These are phyloP conservation scores for Hyaloscypha finlandica DNA, from an alignment of 495 filamentous ascomycete species.

Conservation along the genomic window DNA sequence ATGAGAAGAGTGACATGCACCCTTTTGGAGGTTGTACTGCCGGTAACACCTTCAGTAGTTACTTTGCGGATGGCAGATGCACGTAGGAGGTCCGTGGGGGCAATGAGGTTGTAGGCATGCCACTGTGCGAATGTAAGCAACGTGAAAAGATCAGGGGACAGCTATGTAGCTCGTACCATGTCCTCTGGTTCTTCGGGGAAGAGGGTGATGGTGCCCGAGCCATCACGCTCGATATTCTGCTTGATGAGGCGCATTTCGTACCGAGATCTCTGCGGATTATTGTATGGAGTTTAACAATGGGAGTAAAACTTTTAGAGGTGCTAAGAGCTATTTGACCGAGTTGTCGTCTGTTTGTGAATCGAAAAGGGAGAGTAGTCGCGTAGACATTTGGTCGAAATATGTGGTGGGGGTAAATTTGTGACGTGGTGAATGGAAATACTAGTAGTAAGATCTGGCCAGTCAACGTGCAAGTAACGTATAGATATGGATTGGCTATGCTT, in stretches of 20 bases:
- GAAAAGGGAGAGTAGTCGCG: not conserved
- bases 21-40: conserved; percentile 71
- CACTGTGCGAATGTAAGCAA: conserved; percentile 56
- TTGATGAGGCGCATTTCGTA: conserved; percentile 68
- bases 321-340: conserved; percentile 3
- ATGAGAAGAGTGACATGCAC: conserved; percentile 80
- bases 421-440: not conserved
- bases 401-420: not conserved
- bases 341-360: conserved; percentile 10
- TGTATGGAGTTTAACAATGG: not conserved
- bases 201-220: conserved; percentile 77
- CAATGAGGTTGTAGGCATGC: conserved; percentile 96
- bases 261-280: not conserved
- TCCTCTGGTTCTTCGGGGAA: conserved; percentile 93
- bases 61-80: conserved; percentile 85
- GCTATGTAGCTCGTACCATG: conserved; percentile 62
- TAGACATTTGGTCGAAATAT: conserved; percentile 14
- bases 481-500: not conserved
- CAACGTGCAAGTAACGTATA: not conserved
- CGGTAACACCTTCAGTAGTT: conserved; percentile 67
- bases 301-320: not conserved
- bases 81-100: conserved; percentile 73
- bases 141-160: not conserved
- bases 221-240: conserved; percentile 71
- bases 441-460: conserved; percentile 6